A percentile compares a stretch with the other conserved stretches of the same genome.
Conservation (phyloP, 2,329 filamentous ascomycete genomes). For the Calonectria naviculata region DNA sequence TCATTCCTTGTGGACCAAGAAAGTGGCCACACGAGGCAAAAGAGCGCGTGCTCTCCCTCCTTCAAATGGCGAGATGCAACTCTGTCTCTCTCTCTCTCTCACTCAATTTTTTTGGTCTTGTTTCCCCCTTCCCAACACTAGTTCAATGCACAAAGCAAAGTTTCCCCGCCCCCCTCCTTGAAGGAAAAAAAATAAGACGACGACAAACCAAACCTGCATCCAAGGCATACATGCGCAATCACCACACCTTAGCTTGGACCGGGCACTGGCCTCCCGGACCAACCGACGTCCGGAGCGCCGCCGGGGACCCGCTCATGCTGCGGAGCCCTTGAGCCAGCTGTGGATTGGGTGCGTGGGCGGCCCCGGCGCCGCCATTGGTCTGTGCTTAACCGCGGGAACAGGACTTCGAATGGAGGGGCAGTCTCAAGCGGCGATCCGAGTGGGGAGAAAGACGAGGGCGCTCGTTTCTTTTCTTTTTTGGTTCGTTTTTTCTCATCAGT, state of each 20-base stretch:
- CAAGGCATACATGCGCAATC: not conserved
- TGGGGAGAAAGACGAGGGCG: not conserved
- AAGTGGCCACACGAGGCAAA: conserved; percentile 4
- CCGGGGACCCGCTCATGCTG: not conserved
- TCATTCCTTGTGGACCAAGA: not conserved
- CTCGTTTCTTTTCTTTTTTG: not conserved
- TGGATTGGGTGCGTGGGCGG: conserved; percentile 36
- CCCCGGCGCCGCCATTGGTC: conserved; percentile 36
- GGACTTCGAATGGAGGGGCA: not conserved
- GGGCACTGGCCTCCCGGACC: not conserved
- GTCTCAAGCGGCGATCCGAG: not conserved
- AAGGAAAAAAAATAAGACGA: not conserved
- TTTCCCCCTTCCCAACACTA: not conserved
- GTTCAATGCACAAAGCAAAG: not conserved
- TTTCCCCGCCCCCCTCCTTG: not conserved
- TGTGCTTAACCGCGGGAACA: conserved; percentile 3
- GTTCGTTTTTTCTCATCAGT: not conserved
- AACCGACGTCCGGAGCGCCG: not conserved
- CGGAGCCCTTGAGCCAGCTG: conserved; percentile 8
- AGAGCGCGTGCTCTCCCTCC: not conserved
- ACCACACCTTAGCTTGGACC: conserved; percentile 7
- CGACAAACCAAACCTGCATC: not conserved
- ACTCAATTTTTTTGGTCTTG: not conserved
- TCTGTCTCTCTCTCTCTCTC: not conserved
- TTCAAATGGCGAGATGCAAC: not conserved